Evolutionary conservation across 2,329 filamentous ascomycete species (phyloP).

Genomic region (Penicillium sp.): DNA sequence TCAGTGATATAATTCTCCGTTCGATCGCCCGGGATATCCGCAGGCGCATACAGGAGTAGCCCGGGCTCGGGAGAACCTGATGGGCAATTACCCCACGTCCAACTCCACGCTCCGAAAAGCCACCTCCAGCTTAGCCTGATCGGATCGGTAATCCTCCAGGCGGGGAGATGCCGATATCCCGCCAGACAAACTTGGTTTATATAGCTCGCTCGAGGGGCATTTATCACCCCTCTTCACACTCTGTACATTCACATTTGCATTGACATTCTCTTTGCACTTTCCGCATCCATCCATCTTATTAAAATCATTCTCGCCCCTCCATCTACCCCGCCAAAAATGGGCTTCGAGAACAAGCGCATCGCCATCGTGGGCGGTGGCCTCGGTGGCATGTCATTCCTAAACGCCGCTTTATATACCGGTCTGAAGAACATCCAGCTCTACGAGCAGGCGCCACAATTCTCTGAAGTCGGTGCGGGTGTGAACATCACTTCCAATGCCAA

Average conservation of each 20-base stretch:
- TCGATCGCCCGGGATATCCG: slow-evolving; percentile 21
- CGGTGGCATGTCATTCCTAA: slow-evolving; percentile 46
- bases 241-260: background rate
- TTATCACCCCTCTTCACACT: background rate
- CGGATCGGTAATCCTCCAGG: slow-evolving; percentile 25
- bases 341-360: slow-evolving; percentile 39
- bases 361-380: slow-evolving; percentile 46
- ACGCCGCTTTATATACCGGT: slow-evolving; percentile 43
- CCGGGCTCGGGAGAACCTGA: slow-evolving; percentile 23
- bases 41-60: background rate
- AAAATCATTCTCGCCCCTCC: background rate
- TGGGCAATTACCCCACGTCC: slow-evolving; percentile 21
- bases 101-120: slow-evolving; percentile 29
- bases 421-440: slow-evolving; percentile 43
- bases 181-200: slow-evolving; percentile 10
- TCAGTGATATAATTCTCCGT: background rate
- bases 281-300: background rate
- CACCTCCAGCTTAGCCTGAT: slow-evolving; percentile 21
- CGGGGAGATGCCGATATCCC: slow-evolving; percentile 21
- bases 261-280: background rate
- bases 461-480: slow-evolving; percentile 47
- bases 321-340: slow-evolving; percentile 25
- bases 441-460: slow-evolving; percentile 46
- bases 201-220: slow-evolving; percentile 12
- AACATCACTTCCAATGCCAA: slow-evolving; percentile 48